Conservation (phyloP, 257 asterid genomes). For the Salvia splendens region DNA sequence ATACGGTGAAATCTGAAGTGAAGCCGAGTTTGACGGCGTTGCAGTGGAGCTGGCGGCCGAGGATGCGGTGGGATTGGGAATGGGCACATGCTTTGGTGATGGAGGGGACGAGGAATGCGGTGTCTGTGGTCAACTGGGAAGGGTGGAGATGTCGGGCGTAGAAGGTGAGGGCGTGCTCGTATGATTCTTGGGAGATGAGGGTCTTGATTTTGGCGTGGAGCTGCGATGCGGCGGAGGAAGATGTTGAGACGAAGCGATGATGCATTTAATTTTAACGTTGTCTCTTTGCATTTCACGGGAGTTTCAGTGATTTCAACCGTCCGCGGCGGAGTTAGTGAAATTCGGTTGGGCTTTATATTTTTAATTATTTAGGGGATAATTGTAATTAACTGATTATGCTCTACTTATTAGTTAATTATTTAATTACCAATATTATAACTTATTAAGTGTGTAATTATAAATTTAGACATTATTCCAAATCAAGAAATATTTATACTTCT, state of each 20-base stretch:
- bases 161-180: constrained; percentile 47
- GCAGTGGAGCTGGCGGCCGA: constrained; percentile 62
- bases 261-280: constrained; percentile 22
- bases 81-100: constrained; percentile 63
- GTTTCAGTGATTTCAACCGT: too few relatives aligned
- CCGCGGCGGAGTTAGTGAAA: too few relatives aligned
- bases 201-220: constrained; percentile 40
- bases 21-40: constrained; percentile 53
- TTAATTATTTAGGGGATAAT: too few relatives aligned
- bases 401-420: too few relatives aligned
- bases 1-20: constrained; percentile 48
- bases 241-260: constrained; percentile 42
- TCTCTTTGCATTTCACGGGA: too few relatives aligned
- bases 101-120: constrained; percentile 62
- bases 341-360: too few relatives aligned
- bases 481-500: too few relatives aligned
- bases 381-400: too few relatives aligned
- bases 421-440: too few relatives aligned
- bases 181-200: constrained; percentile 39
- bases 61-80: constrained; percentile 42
- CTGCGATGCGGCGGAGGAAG: constrained; percentile 32
- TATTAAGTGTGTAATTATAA: too few relatives aligned
- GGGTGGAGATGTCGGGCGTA: constrained; percentile 56
- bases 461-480: too few relatives aligned
- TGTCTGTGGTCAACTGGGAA: constrained; percentile 38